Conservation (phyloP, 495 filamentous ascomycete genomes). For the Tuber magnatum region DNA sequence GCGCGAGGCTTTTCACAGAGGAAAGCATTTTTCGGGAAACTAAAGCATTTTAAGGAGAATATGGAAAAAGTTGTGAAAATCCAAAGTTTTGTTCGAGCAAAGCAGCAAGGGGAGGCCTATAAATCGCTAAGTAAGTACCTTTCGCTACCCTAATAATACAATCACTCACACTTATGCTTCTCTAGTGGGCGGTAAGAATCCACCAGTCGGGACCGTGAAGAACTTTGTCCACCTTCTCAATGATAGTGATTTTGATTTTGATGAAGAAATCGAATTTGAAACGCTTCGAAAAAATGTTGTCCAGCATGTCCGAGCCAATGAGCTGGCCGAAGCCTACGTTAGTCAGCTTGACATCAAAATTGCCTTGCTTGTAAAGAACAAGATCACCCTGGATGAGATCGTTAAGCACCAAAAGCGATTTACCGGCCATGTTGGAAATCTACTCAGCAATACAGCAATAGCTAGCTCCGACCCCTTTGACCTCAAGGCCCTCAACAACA, state of each 20-base stretch:
- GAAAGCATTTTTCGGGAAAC: constrained; percentile 69
- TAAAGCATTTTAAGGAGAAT: constrained; percentile 81
- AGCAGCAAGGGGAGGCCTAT: constrained; percentile 94
- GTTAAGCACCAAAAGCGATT: constrained; percentile 95
- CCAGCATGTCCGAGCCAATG: constrained; percentile 92
- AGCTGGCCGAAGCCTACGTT: constrained; percentile 94
- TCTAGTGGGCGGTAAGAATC: constrained; percentile 91
- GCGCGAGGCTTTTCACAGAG: constrained; percentile 69
- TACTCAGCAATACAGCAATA: constrained; percentile 79
- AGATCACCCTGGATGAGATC: constrained; percentile 97
- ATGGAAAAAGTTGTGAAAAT: constrained; percentile 99
- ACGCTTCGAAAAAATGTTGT: constrained; percentile 86
- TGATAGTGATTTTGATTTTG: constrained; percentile 97
- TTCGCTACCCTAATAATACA: background rate
- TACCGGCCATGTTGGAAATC: constrained; percentile 78
- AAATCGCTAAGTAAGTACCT: constrained; percentile 49
- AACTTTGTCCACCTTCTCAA: constrained; percentile 97
- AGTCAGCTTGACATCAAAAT: constrained; percentile 99
- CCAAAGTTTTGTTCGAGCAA: constrained; percentile 88
- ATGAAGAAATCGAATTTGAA: constrained; percentile 96
- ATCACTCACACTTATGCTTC: constrained; percentile 32
- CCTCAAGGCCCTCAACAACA: constrained; percentile 94
- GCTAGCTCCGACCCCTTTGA: constrained; percentile 89
- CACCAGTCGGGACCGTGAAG: constrained; percentile 90
- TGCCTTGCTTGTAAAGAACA: constrained; percentile 95